Percentiles rank a stretch among this genome's conserved stretches.
Conservation (phyloP, 2,329 filamentous ascomycete species). For the Ceratocystis destructans region DNA sequence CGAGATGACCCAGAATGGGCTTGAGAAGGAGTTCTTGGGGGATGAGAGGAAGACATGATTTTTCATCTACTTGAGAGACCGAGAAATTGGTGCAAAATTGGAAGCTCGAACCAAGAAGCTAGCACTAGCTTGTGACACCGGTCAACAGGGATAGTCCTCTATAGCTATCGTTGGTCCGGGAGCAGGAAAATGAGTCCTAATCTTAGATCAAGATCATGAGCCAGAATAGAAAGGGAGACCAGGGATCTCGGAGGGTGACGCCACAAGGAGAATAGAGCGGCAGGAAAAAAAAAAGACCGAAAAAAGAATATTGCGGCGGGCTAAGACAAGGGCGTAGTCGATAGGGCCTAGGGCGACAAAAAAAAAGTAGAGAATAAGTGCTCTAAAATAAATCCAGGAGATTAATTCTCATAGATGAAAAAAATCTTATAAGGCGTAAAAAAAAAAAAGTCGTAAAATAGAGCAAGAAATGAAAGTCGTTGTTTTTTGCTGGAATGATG, state of each 20-base stretch:
- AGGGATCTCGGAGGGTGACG: background rate
- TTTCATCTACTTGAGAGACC: background rate
- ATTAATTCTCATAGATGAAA: background rate
- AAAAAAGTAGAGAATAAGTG: background rate
- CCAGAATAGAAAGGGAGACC: background rate
- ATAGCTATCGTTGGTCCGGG: slow-evolving; percentile 1
- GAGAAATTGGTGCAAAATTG: background rate
- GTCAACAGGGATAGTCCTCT: slow-evolving; percentile 2
- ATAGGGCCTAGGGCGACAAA: background rate
- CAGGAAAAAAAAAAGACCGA: background rate
- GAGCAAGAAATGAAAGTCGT: background rate
- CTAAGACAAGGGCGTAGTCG: background rate
- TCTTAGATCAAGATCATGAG: slow-evolving; percentile 11
- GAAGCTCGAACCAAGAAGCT: background rate
- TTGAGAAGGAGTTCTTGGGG: slow-evolving; percentile 21
- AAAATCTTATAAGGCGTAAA: slow-evolving; percentile 1
- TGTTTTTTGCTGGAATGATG: slow-evolving; percentile 10
- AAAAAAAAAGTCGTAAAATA: slow-evolving; percentile 4
- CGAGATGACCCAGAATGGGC: slow-evolving; percentile 13
- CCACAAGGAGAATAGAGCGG: background rate
- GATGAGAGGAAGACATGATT: slow-evolving; percentile 20
- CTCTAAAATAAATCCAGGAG: background rate
- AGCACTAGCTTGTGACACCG: background rate
- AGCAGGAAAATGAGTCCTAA: slow-evolving; percentile 6
- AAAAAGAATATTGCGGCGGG: background rate